Evolutionary conservation across 1,284 basidiomycete species (phyloP), one percentile per base, ranked within the genome.

Genomic region (Rhodotorula sp.): DNA sequence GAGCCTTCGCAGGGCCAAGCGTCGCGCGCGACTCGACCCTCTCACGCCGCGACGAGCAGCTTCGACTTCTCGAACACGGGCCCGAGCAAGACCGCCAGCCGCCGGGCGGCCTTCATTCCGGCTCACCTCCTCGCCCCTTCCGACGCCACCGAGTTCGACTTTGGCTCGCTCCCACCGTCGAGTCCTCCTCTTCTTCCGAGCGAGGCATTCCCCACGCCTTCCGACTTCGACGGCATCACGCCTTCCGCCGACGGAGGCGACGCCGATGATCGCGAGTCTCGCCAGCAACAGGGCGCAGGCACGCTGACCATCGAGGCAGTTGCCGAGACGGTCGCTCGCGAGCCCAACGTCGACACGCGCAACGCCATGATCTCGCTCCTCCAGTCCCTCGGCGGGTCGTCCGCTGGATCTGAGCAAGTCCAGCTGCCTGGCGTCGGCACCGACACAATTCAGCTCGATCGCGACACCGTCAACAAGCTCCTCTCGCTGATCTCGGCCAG

Each of bases 141-240:
- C 11, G 68, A 70, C 48, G 55, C 59, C 30, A 53, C 60, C 62
- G 54, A 74, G 32, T 75, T 71, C 27, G 74, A 75, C 39, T 51
- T 71, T 19, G 69, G 69, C 30, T 71, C 68, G 4, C 63, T 75
- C 8, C 74, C 74, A 3, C 74, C 74, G 1, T 75, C 74, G 10
- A 60, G 56, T n/a, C 74, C 74, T 15, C 74, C 74, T 15, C 61
- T 56, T 44, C 63, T 75, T 2, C 74, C 66, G 6, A 71, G 68
- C 49, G 74, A 75, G 32, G 69, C 64, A 20, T 67, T 71, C 47
- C 68, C 74, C 1, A 75, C 74, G 1, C 73, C 73, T 6, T 70
- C 68, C 65, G 73, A 74, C 24, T 70, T 71, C 30, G 72, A 67
- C 27, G 68, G 68, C 13, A 58, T 72, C 64, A 73, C 71, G 27